Conservation (phyloP, 73 alveolate species). For the Paramecium sonneborni region DNA sequence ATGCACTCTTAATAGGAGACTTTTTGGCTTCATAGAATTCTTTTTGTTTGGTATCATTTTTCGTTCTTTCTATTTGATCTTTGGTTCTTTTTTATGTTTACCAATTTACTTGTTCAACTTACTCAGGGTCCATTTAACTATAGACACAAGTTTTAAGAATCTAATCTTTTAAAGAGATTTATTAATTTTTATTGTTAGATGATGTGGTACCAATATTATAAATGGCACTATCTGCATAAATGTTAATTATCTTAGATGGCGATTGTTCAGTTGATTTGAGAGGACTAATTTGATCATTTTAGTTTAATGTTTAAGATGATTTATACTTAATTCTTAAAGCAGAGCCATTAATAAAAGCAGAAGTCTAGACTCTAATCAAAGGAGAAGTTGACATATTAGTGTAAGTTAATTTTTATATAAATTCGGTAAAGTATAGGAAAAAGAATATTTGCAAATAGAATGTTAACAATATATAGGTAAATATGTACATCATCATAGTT, state of each 20-base stretch:
- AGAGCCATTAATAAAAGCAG: constrained; percentile 11
- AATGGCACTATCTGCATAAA: not conserved
- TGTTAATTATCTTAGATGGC: not conserved
- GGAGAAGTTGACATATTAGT: constrained; percentile 3
- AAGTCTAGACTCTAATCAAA: not conserved
- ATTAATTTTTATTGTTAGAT: not conserved
- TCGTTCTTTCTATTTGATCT: not conserved
- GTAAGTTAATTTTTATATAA: not conserved
- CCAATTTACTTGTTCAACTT: not conserved
- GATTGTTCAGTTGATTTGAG: constrained; percentile 22
- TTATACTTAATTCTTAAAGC: not conserved
- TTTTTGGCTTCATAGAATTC: not conserved
- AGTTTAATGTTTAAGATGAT: not conserved
- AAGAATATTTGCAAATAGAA: not conserved
- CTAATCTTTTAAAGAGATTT: not conserved
- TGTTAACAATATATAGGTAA: not conserved
- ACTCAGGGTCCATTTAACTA: not conserved
- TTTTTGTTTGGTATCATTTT: not conserved
- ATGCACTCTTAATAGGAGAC: not conserved
- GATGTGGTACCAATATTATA: not conserved
- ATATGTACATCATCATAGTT: not conserved
- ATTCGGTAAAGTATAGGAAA: not conserved
- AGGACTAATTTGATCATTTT: not conserved
- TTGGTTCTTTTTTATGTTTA: not conserved
- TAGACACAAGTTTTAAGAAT: not conserved